These are phyloP conservation scores for Mucor sp. DNA, from an alignment of 371 early-diverging fungal genomes.

Conservation along the genomic window DNA sequence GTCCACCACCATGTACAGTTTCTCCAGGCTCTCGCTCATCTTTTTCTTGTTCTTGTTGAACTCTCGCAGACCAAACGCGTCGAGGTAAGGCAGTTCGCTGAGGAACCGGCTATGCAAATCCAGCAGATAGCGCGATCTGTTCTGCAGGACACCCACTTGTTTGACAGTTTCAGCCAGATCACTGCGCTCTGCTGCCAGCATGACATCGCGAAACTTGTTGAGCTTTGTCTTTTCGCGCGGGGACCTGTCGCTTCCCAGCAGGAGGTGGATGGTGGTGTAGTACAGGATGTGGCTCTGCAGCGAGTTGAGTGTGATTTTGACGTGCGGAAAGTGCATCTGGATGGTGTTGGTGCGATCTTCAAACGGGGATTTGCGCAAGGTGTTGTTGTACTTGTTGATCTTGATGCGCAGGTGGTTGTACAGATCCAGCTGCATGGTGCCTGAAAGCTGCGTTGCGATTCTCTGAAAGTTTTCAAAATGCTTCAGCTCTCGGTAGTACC, in stretches of 20 bases:
- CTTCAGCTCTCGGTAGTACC: conserved; percentile 30
- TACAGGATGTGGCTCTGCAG: conserved; percentile 63
- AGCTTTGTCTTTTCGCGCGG: conserved; percentile 68
- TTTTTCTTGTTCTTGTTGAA: conserved; percentile 16
- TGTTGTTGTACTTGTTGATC: conserved; percentile 1
- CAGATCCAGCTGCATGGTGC: conserved; percentile 67
- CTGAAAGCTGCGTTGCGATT: conserved; percentile 67
- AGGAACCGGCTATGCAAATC: conserved; percentile 62
- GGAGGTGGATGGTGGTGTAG: conserved; percentile 65
- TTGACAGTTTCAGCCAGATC: conserved; percentile 57
- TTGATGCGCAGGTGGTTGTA: conserved; percentile 70
- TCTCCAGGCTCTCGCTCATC: conserved; percentile 41
- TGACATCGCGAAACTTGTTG: conserved; percentile 68
- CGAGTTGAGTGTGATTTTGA: conserved; percentile 65
- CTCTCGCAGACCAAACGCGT: conserved; percentile 10
- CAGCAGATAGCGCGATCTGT: conserved; percentile 45
- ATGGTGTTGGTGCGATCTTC: conserved; percentile 54
- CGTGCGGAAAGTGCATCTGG: conserved; percentile 61
- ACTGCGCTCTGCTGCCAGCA: conserved; percentile 70
- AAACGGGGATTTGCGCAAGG: conserved; percentile 20
- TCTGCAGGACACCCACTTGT: conserved; percentile 59
- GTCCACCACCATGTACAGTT: conserved; percentile 63
- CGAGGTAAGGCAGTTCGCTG: conserved; percentile 43
- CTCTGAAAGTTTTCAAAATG: conserved; percentile 56
- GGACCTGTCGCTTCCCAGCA: conserved; percentile 61